Base-by-base conservation (phyloP, 306 rosid species). In the Cicer pinnatifidum region DNA sequence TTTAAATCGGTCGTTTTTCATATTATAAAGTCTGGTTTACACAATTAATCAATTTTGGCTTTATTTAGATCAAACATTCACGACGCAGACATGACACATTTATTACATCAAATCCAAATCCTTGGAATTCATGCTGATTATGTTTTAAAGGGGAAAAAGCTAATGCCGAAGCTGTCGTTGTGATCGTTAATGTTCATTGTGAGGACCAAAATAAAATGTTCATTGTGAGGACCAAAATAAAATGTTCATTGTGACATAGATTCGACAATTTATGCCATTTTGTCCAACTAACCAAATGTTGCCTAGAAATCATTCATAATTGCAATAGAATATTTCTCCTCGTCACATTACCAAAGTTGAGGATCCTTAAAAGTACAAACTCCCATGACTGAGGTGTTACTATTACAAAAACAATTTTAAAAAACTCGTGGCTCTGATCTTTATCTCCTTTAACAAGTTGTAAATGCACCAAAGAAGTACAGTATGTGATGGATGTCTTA, bases 311-410 rank as follows among this genome's bases (percentile, higher is more conserved):
- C 8, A 28, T 11, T 23, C 57, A 11, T 7, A 50, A 13, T 52
- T 16, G 4, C 16, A 19, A 16, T 53, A 16, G 11, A 17, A 8
- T 3, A 53, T 53, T 8, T 8, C 11, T 53, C 6, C 15, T 53
- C 35, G 17, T 53, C 35, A 53, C 60, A 53, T 8, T 16, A 7
- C 35, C 60, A 53, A 53, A 53, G 2, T 8, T 19, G 19, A 15
- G 20, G 11, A 53, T 11, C 1, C n/a, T 23, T 6, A 37, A 61
- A 39, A 8, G 13, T 17, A 20, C 40, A 82, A 57, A 38, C 12
- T 37, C 53, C 65, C 71, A 39, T 46, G 17, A 39, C 58, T 41
- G 8, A 75, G 41, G 38, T 9, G 47, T 12, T 65, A 13, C 73
- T 12, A 13, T 9, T 65, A 23, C 67, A 41, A 7, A 67, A 67